Evolutionary conservation across 2,329 filamentous ascomycete genomes (phyloP).

Genomic region (Nothophoma quercina): DNA sequence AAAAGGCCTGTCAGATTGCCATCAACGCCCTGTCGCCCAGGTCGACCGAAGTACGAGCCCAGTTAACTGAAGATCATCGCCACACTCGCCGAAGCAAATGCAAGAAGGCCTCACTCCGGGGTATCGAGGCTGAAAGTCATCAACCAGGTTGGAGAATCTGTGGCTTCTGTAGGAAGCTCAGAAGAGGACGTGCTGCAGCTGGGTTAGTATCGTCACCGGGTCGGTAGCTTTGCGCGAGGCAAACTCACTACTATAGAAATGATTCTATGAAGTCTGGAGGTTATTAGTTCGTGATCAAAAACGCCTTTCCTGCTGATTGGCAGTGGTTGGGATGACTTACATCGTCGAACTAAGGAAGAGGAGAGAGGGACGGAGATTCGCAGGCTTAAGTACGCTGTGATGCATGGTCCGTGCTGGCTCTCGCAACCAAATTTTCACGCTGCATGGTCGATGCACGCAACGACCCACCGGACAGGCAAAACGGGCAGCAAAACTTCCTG

Average conservation of each 20-base stretch:
- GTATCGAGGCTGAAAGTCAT: slow-evolving; percentile 85
- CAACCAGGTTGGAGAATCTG: slow-evolving; percentile 90
- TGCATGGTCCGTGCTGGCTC: background rate
- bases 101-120: slow-evolving; percentile 82
- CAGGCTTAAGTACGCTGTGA: slow-evolving; percentile 1
- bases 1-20: slow-evolving; percentile 79
- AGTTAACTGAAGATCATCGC: slow-evolving; percentile 92
- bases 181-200: slow-evolving; percentile 75
- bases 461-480: slow-evolving; percentile 7
- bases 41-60: slow-evolving; percentile 78
- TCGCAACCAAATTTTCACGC: slow-evolving; percentile 5
- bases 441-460: background rate
- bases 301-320: too few species aligned
- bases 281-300: too few species aligned
- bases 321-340: background rate
- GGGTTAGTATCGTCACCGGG: too few species aligned
- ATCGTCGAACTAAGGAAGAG: slow-evolving; percentile 19
- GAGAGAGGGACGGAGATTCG: slow-evolving; percentile 9
- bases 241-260: slow-evolving; percentile 99
- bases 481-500: background rate
- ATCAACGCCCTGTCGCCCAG: slow-evolving; percentile 80
- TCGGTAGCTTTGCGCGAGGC: too few species aligned
- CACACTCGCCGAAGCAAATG: slow-evolving; percentile 80
- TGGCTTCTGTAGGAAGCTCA: slow-evolving; percentile 92
- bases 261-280: slow-evolving; percentile 39